Base-by-base conservation (phyloP, 306 rosid genomes). In the Cucurbita moschata region DNA sequence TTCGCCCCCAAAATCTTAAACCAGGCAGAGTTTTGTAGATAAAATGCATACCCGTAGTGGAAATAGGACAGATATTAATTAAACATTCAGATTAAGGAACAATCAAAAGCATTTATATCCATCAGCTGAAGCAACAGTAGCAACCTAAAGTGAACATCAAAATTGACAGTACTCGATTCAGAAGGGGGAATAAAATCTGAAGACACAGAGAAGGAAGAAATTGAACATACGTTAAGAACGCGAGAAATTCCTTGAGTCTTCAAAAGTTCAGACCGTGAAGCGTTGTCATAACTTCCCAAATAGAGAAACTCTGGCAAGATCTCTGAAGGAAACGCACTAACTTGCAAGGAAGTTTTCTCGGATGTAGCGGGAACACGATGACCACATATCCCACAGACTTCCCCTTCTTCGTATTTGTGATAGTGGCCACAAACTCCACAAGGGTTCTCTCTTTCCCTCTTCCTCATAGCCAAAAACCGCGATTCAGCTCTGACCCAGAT, bases 371-470 rank as follows among this genome's bases (percentile, higher is more conserved):
- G 96, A 79, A 89, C 82, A 54, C 97, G 86, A 60, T 95, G 99
- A 19, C 99, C 99, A 59, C 99, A 95, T 78, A 91, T 85, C 86
- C 96, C 87, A 79, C 99, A 95, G 14, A 95, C 96, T 81, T 94
- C 99, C 7, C 99, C 99, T 80, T 95, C 99, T 75, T 95, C 99
- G 64, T 80, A 88, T 76, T 95, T 95, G 87, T 95, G 99, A 83
- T 89, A 95, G 84, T 95, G 99, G 46, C 99, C 99, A 70, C 99
- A 95, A 70, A 95, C 86, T 66, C 90, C 97, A 78, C 99, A 95
- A 60, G 99, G 99, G 71, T 95, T 95, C 82, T 95, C 99, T 71
- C 99, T 91, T 83, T 95, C 99, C 79, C 99, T 87, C 81, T 95
- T 95, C 88, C 97, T 91, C 99, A 95, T 94, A 60, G 40, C 77